Base-by-base conservation (phyloP, 352 stramenopile species). In the Globisporangium camurandrum region DNA sequence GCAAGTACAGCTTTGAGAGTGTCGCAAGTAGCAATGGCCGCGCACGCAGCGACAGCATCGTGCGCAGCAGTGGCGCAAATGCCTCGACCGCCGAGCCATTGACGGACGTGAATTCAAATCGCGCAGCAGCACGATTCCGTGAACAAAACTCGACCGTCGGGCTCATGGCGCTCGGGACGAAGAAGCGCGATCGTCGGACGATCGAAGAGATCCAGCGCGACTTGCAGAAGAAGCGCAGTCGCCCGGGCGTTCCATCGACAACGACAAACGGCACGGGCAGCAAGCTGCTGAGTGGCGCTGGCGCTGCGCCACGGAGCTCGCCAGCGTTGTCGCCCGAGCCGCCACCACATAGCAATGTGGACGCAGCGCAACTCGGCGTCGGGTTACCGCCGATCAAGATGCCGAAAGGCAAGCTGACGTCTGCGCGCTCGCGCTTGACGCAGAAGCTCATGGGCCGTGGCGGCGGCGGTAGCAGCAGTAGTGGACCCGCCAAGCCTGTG, bases 201-300 rank as follows among this genome's bases (percentile, higher is more conserved):
- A 93, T 93, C 50, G 83, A 93, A 42, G 77, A 93, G 56, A 93
- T 93, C 48, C 83, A 93, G 50, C 64, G 78, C 46, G 83, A 93
- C 49, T 52, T 93, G 20, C 59, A 77, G 42, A 85, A 75, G 49
- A 92, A 86, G 47, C 67, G 75, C 7, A 62, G 64, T 12, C 39
- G 39, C 11, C 14, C 33, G 8, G 40, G 40, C 53, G 37, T n/a
- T n/a, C n/a, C n/a, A n/a, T n/a, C n/a, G n/a, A n/a, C n/a, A n/a
- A n/a, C n/a, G n/a, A n/a, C n/a, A n/a, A n/a, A n/a, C n/a, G n/a
- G n/a, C n/a, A n/a, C n/a, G n/a, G n/a, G n/a, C n/a, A n/a, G n/a
- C n/a, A n/a, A n/a, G n/a, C n/a, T n/a, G n/a, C n/a, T n/a, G n/a
- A n/a, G 22, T 30, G 52, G 65, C 3, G 73, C 63, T 2, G 68